Evolutionary conservation across 2,329 filamentous ascomycete genomes (phyloP).

Genomic region (Talaromyces funiculosus): DNA sequence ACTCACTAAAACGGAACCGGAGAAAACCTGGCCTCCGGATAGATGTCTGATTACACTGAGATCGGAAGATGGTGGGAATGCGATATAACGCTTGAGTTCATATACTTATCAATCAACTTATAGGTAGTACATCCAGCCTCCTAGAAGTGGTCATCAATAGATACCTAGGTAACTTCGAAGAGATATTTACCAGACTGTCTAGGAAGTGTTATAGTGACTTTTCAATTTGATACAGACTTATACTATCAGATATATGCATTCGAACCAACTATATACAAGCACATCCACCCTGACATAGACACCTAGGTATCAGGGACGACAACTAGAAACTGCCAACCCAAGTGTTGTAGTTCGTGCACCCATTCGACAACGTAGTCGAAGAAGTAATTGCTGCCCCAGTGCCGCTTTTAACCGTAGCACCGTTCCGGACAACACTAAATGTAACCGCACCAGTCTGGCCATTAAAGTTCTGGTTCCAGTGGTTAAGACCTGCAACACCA

Average conservation of each 20-base stretch:
- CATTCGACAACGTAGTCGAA: constrained; percentile 8
- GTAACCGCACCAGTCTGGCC: constrained; percentile 25
- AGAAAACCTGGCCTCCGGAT: background rate
- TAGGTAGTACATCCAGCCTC: background rate
- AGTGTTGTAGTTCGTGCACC: constrained; percentile 13
- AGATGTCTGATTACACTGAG: background rate
- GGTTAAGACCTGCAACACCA: constrained; percentile 23
- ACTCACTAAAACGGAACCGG: background rate
- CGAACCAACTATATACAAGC: background rate
- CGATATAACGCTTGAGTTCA: background rate
- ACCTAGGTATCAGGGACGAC: background rate
- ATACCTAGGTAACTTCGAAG: background rate
- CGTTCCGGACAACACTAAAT: constrained; percentile 24
- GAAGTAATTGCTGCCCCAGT: constrained; percentile 28
- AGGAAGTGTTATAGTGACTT: no score
- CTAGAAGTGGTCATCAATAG: background rate
- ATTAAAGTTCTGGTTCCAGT: constrained; percentile 30
- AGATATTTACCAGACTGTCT: background rate
- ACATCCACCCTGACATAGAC: background rate
- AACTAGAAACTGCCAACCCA: constrained; percentile 14
- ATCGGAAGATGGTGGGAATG: background rate
- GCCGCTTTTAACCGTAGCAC: constrained; percentile 18
- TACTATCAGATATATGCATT: background rate
- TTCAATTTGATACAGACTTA: background rate
- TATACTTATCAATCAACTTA: no score